phyloP scores from a whole-genome alignment of 1,284 basidiomycete species.

The Anthracocystis setariae region DNA sequence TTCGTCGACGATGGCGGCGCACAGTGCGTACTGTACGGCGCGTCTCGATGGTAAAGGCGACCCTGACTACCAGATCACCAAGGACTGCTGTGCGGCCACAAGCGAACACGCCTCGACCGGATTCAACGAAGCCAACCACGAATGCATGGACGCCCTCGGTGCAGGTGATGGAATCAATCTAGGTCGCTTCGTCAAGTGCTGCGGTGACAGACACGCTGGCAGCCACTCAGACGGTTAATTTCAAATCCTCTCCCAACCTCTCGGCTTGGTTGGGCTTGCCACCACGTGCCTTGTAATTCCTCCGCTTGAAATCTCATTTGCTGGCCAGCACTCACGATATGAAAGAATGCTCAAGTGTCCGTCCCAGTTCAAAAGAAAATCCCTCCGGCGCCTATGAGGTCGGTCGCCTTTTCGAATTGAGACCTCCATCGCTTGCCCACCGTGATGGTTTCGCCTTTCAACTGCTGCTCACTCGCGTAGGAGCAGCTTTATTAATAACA shows the following conservation, averaged over 20 bases:
- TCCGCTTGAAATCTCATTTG: not conserved
- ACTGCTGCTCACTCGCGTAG: no score
- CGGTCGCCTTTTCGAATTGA: no score
- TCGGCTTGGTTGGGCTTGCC: not conserved
- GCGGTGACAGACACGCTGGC: conserved; percentile 7
- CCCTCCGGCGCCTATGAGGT: no score
- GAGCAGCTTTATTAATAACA: no score
- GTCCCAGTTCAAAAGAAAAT: no score
- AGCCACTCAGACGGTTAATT: not conserved
- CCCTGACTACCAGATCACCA: conserved; percentile 7
- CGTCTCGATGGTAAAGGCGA: no score
- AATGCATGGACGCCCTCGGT: conserved; percentile 7
- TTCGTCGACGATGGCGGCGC: no score
- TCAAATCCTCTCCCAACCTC: not conserved
- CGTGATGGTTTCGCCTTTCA: no score
- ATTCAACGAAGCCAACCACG: conserved; percentile 6
- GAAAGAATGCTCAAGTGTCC: no score
- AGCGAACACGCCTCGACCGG: conserved; percentile 10
- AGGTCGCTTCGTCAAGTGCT: conserved; percentile 11
- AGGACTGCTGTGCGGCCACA: conserved; percentile 17
- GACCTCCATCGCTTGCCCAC: no score
- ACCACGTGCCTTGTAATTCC: not conserved
- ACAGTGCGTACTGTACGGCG: no score
- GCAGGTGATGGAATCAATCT: conserved; percentile 16
- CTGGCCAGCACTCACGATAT: conserved; percentile 3